These are phyloP conservation scores for Colletotrichum sp. DNA, from an alignment of 2,329 filamentous ascomycete genomes.

Conservation along the genomic window DNA sequence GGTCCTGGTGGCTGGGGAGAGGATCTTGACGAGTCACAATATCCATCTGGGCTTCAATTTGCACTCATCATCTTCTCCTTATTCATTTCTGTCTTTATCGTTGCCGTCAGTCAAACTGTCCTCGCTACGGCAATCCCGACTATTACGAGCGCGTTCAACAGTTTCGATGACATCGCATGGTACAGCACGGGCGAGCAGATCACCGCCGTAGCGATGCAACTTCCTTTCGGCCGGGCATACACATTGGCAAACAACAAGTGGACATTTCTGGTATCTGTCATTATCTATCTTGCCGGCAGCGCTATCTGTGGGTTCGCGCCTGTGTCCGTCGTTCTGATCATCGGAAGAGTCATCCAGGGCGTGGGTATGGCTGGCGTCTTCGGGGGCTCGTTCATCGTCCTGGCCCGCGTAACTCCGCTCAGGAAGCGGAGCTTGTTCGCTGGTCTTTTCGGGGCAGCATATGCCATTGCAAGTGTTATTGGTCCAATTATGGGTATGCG, in stretches of 20 bases:
- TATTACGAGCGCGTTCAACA: constrained; percentile 36
- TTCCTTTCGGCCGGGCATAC: constrained; percentile 30
- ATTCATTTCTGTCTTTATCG: not conserved
- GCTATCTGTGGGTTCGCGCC: constrained; percentile 28
- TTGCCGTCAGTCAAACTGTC: not conserved
- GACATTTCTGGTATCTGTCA: constrained; percentile 25
- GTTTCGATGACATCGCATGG: constrained; percentile 46
- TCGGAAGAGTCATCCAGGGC: constrained; percentile 40
- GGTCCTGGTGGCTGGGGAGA: not conserved
- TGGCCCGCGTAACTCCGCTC: constrained; percentile 39
- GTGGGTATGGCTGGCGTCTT: constrained; percentile 38
- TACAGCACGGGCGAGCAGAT: constrained; percentile 30
- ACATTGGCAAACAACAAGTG: constrained; percentile 31
- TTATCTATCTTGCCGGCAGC: constrained; percentile 27
- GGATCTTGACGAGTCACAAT: not conserved
- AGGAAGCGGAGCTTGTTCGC: constrained; percentile 35
- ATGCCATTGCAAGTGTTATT: constrained; percentile 34
- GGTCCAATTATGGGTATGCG: constrained; percentile 30
- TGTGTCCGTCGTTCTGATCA: constrained; percentile 36
- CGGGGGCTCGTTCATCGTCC: constrained; percentile 39
- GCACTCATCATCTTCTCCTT: not conserved
- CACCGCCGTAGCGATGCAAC: constrained; percentile 27
- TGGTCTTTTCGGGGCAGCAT: constrained; percentile 41
- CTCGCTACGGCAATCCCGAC: constrained; percentile 31
- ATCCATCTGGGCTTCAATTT: not conserved